Evolutionary conservation across 2,329 filamentous ascomycete genomes (phyloP).

Genomic region (Alternaria novae-zelandiae): DNA sequence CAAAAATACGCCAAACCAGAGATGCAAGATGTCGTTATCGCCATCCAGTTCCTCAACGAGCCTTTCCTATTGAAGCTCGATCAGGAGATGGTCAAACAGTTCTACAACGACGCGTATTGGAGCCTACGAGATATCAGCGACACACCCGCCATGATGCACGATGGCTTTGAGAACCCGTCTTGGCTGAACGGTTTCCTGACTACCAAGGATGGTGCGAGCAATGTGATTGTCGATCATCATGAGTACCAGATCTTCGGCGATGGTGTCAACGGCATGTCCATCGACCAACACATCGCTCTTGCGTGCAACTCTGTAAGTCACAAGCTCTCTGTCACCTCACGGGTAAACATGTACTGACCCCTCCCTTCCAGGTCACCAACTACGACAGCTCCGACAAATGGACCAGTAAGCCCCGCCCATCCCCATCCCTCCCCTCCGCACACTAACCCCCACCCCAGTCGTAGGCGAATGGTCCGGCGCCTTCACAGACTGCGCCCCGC

Average conservation of each 20-base stretch:
- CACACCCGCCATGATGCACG: conserved; percentile 62
- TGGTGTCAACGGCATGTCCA: conserved; percentile 56
- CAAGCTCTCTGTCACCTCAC: neutral
- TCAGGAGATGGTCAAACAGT: conserved; percentile 57
- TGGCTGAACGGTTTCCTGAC: conserved; percentile 68
- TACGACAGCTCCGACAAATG: conserved; percentile 66
- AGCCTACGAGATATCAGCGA: conserved; percentile 55
- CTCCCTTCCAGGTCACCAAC: conserved; percentile 25
- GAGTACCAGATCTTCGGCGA: conserved; percentile 70
- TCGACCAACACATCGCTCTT: conserved; percentile 60
- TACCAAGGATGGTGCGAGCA: conserved; percentile 54
- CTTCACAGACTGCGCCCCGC: conserved; percentile 64
- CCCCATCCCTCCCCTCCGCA: neutral
- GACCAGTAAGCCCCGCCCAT: conserved; percentile 45
- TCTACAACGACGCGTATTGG: conserved; percentile 62
- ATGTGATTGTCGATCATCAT: conserved; percentile 70
- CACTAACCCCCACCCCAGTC: conserved; percentile 39
- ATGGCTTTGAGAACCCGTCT: conserved; percentile 60
- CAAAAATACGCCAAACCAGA: conserved; percentile 59
- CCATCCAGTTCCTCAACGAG: conserved; percentile 64
- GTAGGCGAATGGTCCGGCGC: conserved; percentile 73
- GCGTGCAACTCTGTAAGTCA: conserved; percentile 60
- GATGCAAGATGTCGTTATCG: conserved; percentile 66
- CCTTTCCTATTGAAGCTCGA: conserved; percentile 58
- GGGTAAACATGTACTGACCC: neutral